Evolutionary conservation across 805 yeast species (phyloP).

Genomic region (Candida pseudofarinosa): DNA sequence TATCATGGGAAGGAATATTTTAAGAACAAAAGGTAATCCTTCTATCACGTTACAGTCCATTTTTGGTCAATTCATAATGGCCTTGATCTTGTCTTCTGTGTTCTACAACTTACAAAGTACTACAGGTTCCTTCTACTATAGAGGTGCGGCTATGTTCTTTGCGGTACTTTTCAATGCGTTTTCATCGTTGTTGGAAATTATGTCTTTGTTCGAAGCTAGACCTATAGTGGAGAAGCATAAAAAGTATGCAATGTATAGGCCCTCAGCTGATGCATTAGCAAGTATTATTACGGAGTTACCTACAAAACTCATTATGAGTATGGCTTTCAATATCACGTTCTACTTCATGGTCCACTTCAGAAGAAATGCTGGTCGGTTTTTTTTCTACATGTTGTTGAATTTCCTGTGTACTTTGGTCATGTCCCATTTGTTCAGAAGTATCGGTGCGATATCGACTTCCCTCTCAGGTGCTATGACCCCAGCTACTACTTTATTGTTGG

Average conservation of each 20-base stretch:
- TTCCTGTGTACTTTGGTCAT: conserved; percentile 31
- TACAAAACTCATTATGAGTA: conserved; percentile 40
- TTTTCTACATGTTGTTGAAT: conserved; percentile 33
- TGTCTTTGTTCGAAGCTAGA: conserved; percentile 55
- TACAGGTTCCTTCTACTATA: conserved; percentile 54
- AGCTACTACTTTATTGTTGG: conserved; percentile 44
- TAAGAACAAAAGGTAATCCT: conserved; percentile 53
- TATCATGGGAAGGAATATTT: conserved; percentile 51
- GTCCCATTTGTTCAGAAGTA: conserved; percentile 39
- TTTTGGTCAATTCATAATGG: conserved; percentile 51
- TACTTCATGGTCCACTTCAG: conserved; percentile 50
- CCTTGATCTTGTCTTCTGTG: conserved; percentile 58
- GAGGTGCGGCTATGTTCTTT: conserved; percentile 63
- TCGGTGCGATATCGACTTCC: conserved; percentile 40
- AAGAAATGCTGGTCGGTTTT: conserved; percentile 33
- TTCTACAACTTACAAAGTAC: conserved; percentile 48
- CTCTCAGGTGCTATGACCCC: conserved; percentile 42
- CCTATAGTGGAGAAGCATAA: conserved; percentile 70
- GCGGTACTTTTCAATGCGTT: conserved; percentile 59
- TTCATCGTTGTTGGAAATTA: conserved; percentile 56
- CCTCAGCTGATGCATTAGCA: conserved; percentile 70
- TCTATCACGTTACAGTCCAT: conserved; percentile 50
- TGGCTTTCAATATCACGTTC: conserved; percentile 26
- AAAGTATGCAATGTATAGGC: conserved; percentile 66
- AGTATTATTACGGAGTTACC: conserved; percentile 61